A percentile compares a stretch with the other conserved stretches of the same genome.
Evolutionary conservation across 306 rosid species (phyloP).

Genomic region (Medicago arabica): DNA sequence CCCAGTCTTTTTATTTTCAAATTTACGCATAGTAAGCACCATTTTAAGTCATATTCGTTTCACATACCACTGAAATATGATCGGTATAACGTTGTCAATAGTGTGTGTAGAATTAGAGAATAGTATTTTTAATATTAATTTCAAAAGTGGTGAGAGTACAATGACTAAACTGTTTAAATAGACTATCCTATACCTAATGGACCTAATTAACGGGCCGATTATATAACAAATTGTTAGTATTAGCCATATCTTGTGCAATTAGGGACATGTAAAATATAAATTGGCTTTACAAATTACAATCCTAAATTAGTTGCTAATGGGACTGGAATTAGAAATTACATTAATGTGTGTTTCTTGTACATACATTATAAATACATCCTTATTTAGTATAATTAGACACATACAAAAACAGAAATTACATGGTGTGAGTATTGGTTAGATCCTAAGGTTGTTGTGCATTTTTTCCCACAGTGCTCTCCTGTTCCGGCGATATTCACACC

Average conservation of each 20-base stretch:
- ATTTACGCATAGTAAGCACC: constrained; percentile 67
- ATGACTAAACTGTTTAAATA: neutral
- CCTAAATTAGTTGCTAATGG: neutral
- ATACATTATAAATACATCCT: neutral
- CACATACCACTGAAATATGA: constrained; percentile 4
- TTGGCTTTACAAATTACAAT: neutral
- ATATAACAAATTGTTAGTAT: neutral
- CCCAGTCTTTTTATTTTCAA: constrained; percentile 76
- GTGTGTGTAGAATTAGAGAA: neutral
- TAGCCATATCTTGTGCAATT: neutral
- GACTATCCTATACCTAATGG: neutral
- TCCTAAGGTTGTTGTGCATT: neutral
- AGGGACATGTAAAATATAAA: neutral
- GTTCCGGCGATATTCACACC: no score
- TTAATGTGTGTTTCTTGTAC: neutral
- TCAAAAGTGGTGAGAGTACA: neutral
- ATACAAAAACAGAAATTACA: neutral
- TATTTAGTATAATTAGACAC: neutral
- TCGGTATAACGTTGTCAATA: constrained; percentile 22
- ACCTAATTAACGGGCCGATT: neutral
- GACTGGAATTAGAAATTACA: neutral
- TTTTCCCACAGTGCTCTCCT: no score
- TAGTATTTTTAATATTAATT: neutral
- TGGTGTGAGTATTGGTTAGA: neutral
- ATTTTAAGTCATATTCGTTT: constrained; percentile 12